A percentile compares a stretch with the other conserved stretches of the same genome.
Evolutionary conservation across 805 yeast genomes (phyloP).

Genomic region (Wickerhamomyces xylosicus): DNA sequence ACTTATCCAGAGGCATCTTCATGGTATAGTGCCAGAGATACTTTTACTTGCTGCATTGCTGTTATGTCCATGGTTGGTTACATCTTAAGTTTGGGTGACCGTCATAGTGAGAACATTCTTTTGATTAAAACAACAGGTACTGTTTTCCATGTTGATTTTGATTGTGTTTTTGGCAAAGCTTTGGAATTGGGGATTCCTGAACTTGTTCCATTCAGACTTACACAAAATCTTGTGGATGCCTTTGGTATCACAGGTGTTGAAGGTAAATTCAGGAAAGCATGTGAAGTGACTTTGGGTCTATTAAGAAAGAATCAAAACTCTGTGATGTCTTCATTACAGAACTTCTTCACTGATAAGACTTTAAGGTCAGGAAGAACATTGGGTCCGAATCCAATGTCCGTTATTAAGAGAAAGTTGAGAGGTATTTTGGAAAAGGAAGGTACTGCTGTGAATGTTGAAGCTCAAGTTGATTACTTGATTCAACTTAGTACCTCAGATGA

Average conservation of each 20-base stretch:
- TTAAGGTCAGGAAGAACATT: constrained; percentile 29
- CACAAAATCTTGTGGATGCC: constrained; percentile 83
- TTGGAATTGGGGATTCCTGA: constrained; percentile 75
- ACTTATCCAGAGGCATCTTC: constrained; percentile 80
- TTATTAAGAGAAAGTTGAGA: constrained; percentile 69
- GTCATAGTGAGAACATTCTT: constrained; percentile 89
- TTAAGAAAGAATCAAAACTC: constrained; percentile 74
- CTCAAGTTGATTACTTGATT: constrained; percentile 84
- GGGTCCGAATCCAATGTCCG: constrained; percentile 61
- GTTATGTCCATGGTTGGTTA: constrained; percentile 98
- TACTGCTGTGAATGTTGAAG: constrained; percentile 79
- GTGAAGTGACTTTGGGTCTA: constrained; percentile 72
- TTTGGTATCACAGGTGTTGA: constrained; percentile 83
- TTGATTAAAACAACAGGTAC: constrained; percentile 66
- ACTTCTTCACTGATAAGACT: constrained; percentile 84
- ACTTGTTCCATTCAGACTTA: constrained; percentile 86
- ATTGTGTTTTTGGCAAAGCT: constrained; percentile 85
- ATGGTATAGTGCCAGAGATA: constrained; percentile 77
- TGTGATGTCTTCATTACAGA: constrained; percentile 82
- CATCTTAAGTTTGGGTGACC: constrained; percentile 87
- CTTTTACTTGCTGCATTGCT: constrained; percentile 71
- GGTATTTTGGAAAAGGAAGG: constrained; percentile 80
- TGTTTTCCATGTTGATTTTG: constrained; percentile 90
- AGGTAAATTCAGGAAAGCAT: constrained; percentile 76
- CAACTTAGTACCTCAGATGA: constrained; percentile 70